phyloP scores from a whole-genome alignment of 1,139 yeast genomes.

The Hyphopichia wangnamkhiaoensis region DNA sequence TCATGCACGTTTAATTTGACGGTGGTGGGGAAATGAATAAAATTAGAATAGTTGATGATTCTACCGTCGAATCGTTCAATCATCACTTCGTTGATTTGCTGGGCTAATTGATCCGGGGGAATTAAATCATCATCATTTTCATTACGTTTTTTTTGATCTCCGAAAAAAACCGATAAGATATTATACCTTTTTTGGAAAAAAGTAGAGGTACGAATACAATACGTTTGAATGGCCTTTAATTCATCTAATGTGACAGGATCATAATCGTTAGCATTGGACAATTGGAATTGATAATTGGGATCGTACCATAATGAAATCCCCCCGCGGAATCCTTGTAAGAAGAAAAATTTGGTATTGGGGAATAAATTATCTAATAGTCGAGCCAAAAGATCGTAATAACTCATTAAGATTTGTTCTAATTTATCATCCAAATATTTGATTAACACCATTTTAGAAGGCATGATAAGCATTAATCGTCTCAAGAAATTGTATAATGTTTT shows the following conservation, averaged over 20 bases:
- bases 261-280: conserved; percentile 2
- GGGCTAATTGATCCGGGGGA: conserved; percentile 6
- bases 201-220: conserved; percentile 19
- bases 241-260: background rate
- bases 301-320: conserved; percentile 17
- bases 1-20: conserved; percentile 9
- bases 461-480: conserved; percentile 26
- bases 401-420: conserved; percentile 17
- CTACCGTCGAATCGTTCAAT: conserved; percentile 18
- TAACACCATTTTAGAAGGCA: conserved; percentile 23
- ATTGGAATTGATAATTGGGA: conserved; percentile 9
- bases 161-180: conserved; percentile 18
- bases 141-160: conserved; percentile 16
- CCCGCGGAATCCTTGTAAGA: conserved; percentile 27
- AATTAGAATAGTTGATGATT: conserved; percentile 16
- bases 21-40: conserved; percentile 20
- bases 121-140: conserved; percentile 6
- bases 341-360: conserved; percentile 24
- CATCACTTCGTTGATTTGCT: conserved; percentile 23
- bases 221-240: conserved; percentile 14
- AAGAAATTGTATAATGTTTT: conserved; percentile 19
- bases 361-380: conserved; percentile 24
- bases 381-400: conserved; percentile 20
- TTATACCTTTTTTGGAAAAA: conserved; percentile 27
- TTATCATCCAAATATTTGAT: conserved; percentile 16